These are phyloP conservation scores for Recurvomyces mirabilis DNA, from an alignment of 495 filamentous ascomycete species.

Conservation along the genomic window DNA sequence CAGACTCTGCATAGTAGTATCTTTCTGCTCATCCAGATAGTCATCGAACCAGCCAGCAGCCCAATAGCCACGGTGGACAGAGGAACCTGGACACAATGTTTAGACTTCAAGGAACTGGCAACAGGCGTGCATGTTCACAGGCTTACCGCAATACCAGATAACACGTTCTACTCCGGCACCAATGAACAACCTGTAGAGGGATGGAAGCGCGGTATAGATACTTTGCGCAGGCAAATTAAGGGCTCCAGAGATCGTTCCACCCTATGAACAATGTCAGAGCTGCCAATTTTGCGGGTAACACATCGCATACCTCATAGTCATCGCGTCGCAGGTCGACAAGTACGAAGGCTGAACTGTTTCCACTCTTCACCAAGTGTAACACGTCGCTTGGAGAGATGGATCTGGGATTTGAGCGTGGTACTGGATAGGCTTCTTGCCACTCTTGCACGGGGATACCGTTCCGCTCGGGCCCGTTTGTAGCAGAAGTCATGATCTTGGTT, in stretches of 20 bases:
- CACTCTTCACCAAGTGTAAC: neutral
- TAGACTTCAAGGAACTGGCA: no score
- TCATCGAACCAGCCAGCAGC: constrained; percentile 58
- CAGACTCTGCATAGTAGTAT: constrained; percentile 42
- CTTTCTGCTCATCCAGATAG: constrained; percentile 8
- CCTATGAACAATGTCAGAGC: neutral
- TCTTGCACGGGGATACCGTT: neutral
- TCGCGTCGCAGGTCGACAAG: neutral
- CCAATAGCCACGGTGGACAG: constrained; percentile 48
- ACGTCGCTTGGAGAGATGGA: neutral
- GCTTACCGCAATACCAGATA: neutral
- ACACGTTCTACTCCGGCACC: neutral
- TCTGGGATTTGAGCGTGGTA: neutral
- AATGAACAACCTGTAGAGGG: neutral
- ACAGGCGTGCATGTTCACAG: no score
- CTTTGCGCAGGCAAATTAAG: neutral
- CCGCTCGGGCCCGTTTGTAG: no score
- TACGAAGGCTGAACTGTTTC: neutral
- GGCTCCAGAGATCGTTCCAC: neutral
- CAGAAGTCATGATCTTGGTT: no score
- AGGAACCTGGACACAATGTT: constrained; percentile 55
- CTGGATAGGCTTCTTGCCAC: neutral
- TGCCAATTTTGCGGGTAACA: neutral
- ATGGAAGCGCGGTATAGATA: neutral
- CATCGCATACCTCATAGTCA: neutral